Percentiles rank a stretch among this genome's conserved stretches.
Evolutionary conservation across 208 protist species (phyloP).

Genomic region (Leptomonas pyrrhocoris): DNA sequence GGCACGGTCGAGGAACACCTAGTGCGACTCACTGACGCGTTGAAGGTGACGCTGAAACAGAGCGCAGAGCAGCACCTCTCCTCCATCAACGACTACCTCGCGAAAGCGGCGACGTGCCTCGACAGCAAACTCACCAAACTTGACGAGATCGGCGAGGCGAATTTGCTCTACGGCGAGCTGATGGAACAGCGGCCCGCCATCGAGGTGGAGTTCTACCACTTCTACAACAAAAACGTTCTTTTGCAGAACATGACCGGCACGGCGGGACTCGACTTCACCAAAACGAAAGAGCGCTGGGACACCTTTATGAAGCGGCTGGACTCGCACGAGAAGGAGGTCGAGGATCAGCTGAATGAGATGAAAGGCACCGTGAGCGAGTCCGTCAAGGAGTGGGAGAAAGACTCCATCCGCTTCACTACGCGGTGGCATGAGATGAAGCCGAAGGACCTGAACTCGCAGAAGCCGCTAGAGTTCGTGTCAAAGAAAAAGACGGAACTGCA

Average conservation of each 20-base stretch:
- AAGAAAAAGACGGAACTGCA: conserved; percentile 86
- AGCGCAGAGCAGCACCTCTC: conserved; percentile 82
- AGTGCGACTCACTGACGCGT: conserved; percentile 84
- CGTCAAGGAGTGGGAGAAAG: conserved; percentile 80
- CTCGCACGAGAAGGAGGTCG: conserved; percentile 92
- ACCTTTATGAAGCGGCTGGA: conserved; percentile 88
- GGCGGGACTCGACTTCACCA: conserved; percentile 73
- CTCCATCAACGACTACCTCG: conserved; percentile 88
- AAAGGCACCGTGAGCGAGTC: conserved; percentile 62
- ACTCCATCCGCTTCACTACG: conserved; percentile 90
- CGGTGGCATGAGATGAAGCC: conserved; percentile 95
- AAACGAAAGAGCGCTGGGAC: conserved; percentile 79
- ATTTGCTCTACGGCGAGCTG: conserved; percentile 77
- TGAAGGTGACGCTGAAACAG: conserved; percentile 85
- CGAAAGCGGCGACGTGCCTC: conserved; percentile 70
- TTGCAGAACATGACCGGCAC: conserved; percentile 87
- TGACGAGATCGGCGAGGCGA: conserved; percentile 93
- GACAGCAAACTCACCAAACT: conserved; percentile 90
- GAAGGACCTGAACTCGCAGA: conserved; percentile 81
- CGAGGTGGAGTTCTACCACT: conserved; percentile 90
- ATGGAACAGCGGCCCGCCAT: conserved; percentile 85
- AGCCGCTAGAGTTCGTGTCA: conserved; percentile 80
- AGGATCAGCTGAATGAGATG: conserved; percentile 87
- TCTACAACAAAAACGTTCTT: conserved; percentile 93
- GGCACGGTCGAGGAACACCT: conserved; percentile 94